These are phyloP conservation scores for Selaginella tamariscina DNA, from an alignment of 75 land plant species.

Conservation along the genomic window DNA sequence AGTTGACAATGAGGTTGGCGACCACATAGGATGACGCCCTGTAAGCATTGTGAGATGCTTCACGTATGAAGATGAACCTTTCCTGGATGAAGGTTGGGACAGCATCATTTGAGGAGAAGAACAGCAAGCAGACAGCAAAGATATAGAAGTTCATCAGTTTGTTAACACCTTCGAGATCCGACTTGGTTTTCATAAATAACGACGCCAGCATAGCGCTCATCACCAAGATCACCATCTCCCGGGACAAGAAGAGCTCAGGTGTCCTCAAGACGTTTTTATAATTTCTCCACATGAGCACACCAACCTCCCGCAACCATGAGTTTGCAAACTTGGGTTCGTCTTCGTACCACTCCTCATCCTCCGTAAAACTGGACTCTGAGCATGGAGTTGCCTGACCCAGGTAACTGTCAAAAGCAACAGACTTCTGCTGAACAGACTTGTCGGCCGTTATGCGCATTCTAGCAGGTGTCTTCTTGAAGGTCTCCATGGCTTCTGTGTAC, in stretches of 20 bases:
- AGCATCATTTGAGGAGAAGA: slow-evolving; percentile 52
- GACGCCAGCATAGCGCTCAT: slow-evolving; percentile 39
- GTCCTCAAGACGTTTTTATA: slow-evolving; percentile 39
- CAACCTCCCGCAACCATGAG: slow-evolving; percentile 42
- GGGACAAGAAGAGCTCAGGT: slow-evolving; percentile 46
- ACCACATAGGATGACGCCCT: slow-evolving; percentile 49
- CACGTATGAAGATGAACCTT: slow-evolving; percentile 50
- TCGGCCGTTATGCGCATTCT: background rate
- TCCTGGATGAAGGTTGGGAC: slow-evolving; percentile 55
- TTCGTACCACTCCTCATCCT: slow-evolving; percentile 7
- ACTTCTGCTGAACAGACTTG: slow-evolving; percentile 9
- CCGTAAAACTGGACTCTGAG: slow-evolving; percentile 10
- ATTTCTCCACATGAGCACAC: slow-evolving; percentile 41
- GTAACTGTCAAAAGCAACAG: background rate
- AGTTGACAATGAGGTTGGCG: slow-evolving; percentile 37
- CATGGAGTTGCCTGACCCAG: background rate
- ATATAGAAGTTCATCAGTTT: slow-evolving; percentile 42
- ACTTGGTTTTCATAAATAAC: slow-evolving; percentile 25
- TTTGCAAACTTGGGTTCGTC: slow-evolving; percentile 38
- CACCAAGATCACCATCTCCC: slow-evolving; percentile 36
- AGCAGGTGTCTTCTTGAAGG: slow-evolving; percentile 17
- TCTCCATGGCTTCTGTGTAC: slow-evolving; percentile 28
- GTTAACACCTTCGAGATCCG: slow-evolving; percentile 16
- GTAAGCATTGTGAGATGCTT: slow-evolving; percentile 47
- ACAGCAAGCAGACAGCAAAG: slow-evolving; percentile 40